Evolutionary conservation across 306 rosid species (phyloP).

Genomic region (cucumber (Cucumis sativus)): Cucumber_9930_V3 NC_026655.2:24172001-24172500

Average conservation of each 20-base stretch:
- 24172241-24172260: conserved; percentile 40
- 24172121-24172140: conserved; percentile 36
- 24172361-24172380: too few species aligned
- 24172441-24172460: conserved; percentile 48
- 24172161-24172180: conserved; percentile 50
- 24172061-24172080: too few species aligned
- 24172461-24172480: conserved; percentile 46
- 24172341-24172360: too few species aligned
- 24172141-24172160: conserved; percentile 35
- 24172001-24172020: neutral
- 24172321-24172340: too few species aligned
- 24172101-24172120: neutral
- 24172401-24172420: conserved; percentile 1
- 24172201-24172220: conserved; percentile 50
- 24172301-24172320: too few species aligned
- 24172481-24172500: conserved; percentile 68
- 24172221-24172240: conserved; percentile 40
- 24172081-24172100: too few species aligned
- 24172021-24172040: neutral
- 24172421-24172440: conserved; percentile 24
- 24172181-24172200: conserved; percentile 50
- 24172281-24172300: neutral
- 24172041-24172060: too few species aligned
- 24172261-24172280: neutral
- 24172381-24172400: neutral